Evolutionary conservation across 129 eudicot species (phyloP), one percentile per base, ranked within the genome.

Genomic region (Pittosporum tobira): DNA sequence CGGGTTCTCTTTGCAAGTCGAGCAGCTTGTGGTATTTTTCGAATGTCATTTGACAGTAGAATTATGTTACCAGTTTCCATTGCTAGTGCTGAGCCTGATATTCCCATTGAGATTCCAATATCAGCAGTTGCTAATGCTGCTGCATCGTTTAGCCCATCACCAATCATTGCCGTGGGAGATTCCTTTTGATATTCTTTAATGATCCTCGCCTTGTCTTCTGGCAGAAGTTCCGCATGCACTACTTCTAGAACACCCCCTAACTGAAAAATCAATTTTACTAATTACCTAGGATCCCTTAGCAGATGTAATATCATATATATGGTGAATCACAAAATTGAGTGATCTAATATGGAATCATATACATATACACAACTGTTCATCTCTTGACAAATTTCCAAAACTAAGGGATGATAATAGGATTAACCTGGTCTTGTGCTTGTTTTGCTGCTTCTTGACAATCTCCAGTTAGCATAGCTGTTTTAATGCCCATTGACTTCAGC

Each of bases 61-160:
- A 87, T 73, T 21, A 91, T 70, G 11, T 87, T 76, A 2, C 99
- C 99, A 0, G 96, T 78, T 58, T 91, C 96, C 4, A 85, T 81
- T 58, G 99, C 99, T n/a, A 91, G 88, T 13, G 99, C 88, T 3
- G 99, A 91, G 5, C 99, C 99, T 0, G 99, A 86, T 12, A 91
- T 73, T 12, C 99, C 99, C 99, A 91, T 91, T 15, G 99, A 83
- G 43, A 91, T 87, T 9, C 99, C 99, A 6, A 91, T 69, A 58
- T 86, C 78, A 3, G 99, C 96, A 1, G 88, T 87, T 19, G 96
- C 96, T 75, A 91, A 70, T 30, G 99, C 99, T 9, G 94, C 90
- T 30, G 96, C 94, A 50, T 91, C 96, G 54, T 91, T 91, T 20
- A 91, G 68, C 19, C 99, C 99, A 59, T 91, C 99, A 1, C 99